Percentiles rank a stretch among this genome's conserved stretches.
Conservation (phyloP, 1,284 basidiomycete genomes). For the Ganoderma boninense region DNA sequence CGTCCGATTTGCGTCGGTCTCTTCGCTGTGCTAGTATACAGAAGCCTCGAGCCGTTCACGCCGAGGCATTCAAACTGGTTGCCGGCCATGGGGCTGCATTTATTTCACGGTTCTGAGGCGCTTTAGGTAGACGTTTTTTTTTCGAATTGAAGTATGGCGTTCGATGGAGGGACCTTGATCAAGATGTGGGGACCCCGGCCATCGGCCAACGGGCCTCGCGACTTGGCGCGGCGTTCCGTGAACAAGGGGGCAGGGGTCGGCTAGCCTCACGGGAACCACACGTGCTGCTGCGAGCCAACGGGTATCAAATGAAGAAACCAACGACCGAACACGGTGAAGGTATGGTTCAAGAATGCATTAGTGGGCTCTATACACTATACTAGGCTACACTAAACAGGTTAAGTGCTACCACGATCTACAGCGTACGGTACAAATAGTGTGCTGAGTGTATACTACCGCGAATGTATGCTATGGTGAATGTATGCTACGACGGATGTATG, state of each 20-base stretch:
- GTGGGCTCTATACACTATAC: slow-evolving; percentile 1
- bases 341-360: slow-evolving; percentile 5
- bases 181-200: background rate
- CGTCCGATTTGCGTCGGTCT: slow-evolving; percentile 7
- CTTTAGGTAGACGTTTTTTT: background rate
- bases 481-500: slow-evolving; percentile 3
- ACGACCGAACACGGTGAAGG: background rate
- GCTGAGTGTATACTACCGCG: background rate
- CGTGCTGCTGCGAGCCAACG: background rate
- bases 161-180: background rate
- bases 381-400: slow-evolving; percentile 11
- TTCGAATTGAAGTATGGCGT: background rate
- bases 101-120: background rate
- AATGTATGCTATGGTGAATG: background rate
- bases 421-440: background rate
- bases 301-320: background rate
- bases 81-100: background rate
- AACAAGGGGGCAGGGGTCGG: background rate
- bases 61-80: slow-evolving; percentile 4
- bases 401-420: background rate
- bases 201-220: background rate
- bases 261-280: slow-evolving; percentile 2
- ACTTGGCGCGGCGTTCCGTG: slow-evolving; percentile 1
- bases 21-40: slow-evolving; percentile 3
- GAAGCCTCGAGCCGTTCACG: background rate